Base-by-base conservation (phyloP, 352 stramenopile species). In the Pythium biforme region DNA sequence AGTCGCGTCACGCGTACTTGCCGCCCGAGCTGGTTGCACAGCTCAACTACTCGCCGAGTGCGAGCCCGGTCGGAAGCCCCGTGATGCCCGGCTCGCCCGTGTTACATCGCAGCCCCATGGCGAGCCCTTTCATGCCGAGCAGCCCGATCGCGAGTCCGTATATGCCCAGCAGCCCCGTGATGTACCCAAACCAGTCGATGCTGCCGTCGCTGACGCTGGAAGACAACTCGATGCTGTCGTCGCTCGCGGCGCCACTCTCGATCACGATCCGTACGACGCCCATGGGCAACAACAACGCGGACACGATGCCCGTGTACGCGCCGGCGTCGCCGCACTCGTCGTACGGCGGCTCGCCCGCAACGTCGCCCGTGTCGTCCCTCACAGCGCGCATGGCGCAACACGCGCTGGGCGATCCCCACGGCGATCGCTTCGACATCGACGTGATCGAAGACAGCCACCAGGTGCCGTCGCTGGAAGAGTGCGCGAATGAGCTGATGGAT, bases 401-500 rank as follows among this genome's bases (percentile, higher is more conserved):
- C 14, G 59, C 39, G 17, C 29, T 66, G 20, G 51, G 49, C 4
- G 37, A 43, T 19, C 46, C 50, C 3, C 48, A 66, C 59, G 25
- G 25, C 22, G 23, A 60, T 22, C 49, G 40, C 4, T 55, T 53
- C 47, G 64, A 70, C 6, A 43, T 61, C 15, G 63, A 70, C 15
- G 54, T 70, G n/a, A 62, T 59, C 29, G 76, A 73, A 48, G 80
- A 85, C 39, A 73, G 74, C 48, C 76, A 68, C 31, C 68, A 79
- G 23, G 77, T 72, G 17, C 81, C 81, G 31, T 83, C 73, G 22
- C 71, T 90, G 1, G 76, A 90, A 37, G 81, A 87, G 53, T 90
- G 79, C 48, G 81, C 77, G 37, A 81, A 77, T 31, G 80, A 82
- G 54, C 69, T 90, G 31, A 75, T 88, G 60, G 81, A 90, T 22